These are phyloP conservation scores for Populus hybrid DNA, from an alignment of 441 rosid genomes.

Conservation along the genomic window DNA sequence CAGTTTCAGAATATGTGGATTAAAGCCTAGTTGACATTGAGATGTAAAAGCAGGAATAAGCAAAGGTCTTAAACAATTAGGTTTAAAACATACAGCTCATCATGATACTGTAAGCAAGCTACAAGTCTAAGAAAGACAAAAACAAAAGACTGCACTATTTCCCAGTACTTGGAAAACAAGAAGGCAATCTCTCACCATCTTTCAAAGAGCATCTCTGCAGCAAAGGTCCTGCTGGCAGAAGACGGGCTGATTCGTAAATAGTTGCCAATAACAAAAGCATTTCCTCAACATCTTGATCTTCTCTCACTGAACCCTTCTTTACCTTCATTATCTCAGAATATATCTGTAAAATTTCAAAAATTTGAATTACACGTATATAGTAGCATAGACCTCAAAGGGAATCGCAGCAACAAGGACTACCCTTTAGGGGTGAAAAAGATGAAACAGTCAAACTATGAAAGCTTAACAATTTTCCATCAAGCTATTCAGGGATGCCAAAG, in stretches of 20 bases:
- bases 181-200: conserved; percentile 34
- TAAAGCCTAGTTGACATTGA: neutral
- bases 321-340: conserved; percentile 35
- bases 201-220: conserved; percentile 62
- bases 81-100: neutral
- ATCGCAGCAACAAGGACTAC: neutral
- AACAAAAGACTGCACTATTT: neutral
- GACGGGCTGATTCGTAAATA: conserved; percentile 58
- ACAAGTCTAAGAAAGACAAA: neutral
- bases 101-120: neutral
- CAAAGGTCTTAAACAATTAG: neutral
- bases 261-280: conserved; percentile 51
- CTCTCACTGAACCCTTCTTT: conserved; percentile 24
- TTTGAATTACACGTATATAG: conserved; percentile 5
- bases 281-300: conserved; percentile 30
- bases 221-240: conserved; percentile 47
- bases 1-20: neutral
- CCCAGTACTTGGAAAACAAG: neutral
- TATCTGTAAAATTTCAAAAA: conserved; percentile 33
- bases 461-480: neutral
- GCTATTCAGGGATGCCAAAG: neutral
- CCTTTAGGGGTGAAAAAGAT: neutral
- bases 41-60: neutral
- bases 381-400: conserved; percentile 11
- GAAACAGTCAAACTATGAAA: neutral